phyloP scores from a whole-genome alignment of 805 yeast genomes.

The Monosporozyma solicola region DNA sequence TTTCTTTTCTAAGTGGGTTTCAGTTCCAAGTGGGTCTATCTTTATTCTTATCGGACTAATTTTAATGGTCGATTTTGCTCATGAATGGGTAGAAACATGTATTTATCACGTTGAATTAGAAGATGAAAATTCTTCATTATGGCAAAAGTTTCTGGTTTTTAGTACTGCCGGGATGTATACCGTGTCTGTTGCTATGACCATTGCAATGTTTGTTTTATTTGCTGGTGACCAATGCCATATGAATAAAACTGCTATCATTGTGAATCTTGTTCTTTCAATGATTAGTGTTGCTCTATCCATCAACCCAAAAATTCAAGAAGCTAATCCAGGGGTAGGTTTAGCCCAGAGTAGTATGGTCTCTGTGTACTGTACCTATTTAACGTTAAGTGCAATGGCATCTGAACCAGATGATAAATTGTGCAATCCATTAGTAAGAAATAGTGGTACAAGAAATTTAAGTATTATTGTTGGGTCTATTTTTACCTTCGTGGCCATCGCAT shows the following conservation, averaged over 20 bases:
- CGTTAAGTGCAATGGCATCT: constrained; percentile 86
- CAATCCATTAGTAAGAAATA: constrained; percentile 83
- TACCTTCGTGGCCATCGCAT: constrained; percentile 91
- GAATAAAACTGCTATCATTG: constrained; percentile 79
- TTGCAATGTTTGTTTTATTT: constrained; percentile 74
- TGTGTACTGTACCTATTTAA: constrained; percentile 82
- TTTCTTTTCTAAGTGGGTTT: constrained; percentile 84
- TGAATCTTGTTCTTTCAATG: constrained; percentile 60
- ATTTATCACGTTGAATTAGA: constrained; percentile 82
- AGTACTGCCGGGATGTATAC: constrained; percentile 84
- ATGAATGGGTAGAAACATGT: constrained; percentile 97
- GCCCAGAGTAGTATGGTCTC: constrained; percentile 97
- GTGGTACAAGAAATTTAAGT: constrained; percentile 83
- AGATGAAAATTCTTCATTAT: constrained; percentile 46
- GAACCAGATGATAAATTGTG: constrained; percentile 93
- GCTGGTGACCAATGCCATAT: constrained; percentile 74
- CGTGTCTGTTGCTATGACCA: constrained; percentile 61
- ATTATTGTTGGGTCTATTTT: constrained; percentile 85
- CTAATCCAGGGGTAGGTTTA: constrained; percentile 89
- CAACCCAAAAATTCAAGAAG: constrained; percentile 78
- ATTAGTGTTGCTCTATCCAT: constrained; percentile 64
- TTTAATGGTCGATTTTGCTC: constrained; percentile 90
- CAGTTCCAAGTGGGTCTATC: constrained; percentile 73
- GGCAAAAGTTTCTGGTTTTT: constrained; percentile 75
- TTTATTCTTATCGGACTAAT: constrained; percentile 87